A percentile compares a stretch with the other conserved stretches of the same genome.
Conservation (phyloP, 2,329 filamentous ascomycete genomes). For the Aspergillus transmontanensis region DNA sequence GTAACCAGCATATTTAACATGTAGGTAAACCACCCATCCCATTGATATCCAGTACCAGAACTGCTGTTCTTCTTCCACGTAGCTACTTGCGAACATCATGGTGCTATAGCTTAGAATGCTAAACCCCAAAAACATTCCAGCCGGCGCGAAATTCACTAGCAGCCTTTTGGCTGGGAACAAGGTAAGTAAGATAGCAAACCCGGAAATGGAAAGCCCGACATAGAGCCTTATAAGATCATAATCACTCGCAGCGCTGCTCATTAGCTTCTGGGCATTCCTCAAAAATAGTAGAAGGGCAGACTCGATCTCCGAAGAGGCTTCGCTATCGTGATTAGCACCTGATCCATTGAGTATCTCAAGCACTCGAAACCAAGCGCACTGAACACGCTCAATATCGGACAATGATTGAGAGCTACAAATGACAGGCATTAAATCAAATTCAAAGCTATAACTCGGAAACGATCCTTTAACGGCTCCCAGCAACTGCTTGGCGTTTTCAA, state of each 20-base stretch:
- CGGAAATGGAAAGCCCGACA: slow-evolving; percentile 39
- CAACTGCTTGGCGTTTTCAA: slow-evolving; percentile 80
- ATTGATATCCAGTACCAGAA: slow-evolving; percentile 91
- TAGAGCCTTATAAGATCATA: slow-evolving; percentile 68
- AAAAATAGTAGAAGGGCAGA: slow-evolving; percentile 59
- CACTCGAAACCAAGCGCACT: slow-evolving; percentile 67
- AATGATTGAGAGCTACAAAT: slow-evolving; percentile 26
- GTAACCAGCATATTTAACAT: slow-evolving; percentile 36
- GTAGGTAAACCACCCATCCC: slow-evolving; percentile 52
- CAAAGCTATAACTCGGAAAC: slow-evolving; percentile 61
- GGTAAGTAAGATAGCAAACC: slow-evolving; percentile 47
- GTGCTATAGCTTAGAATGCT: slow-evolving; percentile 67
- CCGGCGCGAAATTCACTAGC: slow-evolving; percentile 29
- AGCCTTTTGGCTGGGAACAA: slow-evolving; percentile 31
- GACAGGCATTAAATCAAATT: slow-evolving; percentile 22
- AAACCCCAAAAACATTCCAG: slow-evolving; percentile 47
- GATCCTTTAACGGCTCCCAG: slow-evolving; percentile 74
- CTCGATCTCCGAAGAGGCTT: slow-evolving; percentile 24
- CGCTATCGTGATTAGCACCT: slow-evolving; percentile 5
- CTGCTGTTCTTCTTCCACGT: slow-evolving; percentile 96
- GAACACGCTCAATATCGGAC: slow-evolving; percentile 58
- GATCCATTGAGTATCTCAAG: slow-evolving; percentile 24
- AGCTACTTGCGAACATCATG: slow-evolving; percentile 98
- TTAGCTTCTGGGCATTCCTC: slow-evolving; percentile 70
- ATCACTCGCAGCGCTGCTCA: slow-evolving; percentile 90